Conservation (phyloP, 2,329 filamentous ascomycete genomes). For the Phoma sp. region DNA sequence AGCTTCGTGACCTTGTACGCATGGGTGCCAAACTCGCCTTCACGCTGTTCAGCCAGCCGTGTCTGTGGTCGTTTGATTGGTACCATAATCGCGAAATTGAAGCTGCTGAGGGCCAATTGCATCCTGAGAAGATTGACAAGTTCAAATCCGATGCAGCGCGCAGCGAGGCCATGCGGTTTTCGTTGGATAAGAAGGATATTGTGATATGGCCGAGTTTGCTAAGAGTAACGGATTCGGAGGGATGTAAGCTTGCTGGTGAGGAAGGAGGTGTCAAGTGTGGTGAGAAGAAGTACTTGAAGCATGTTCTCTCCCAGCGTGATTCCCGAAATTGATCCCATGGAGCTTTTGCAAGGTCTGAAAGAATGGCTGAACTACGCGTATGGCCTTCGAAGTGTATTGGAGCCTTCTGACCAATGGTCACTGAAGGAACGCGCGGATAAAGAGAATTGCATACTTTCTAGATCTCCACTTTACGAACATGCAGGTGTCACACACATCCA, state of each 20-base stretch:
- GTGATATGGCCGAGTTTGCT: not conserved
- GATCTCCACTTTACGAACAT: too few species aligned
- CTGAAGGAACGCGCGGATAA: too few species aligned
- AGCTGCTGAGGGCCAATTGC: not conserved
- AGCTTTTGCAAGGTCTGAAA: too few species aligned
- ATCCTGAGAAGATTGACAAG: not conserved
- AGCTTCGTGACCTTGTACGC: not conserved
- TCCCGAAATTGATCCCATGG: too few species aligned
- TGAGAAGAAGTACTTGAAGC: not conserved
- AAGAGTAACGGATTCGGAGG: not conserved
- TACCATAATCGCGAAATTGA: not conserved
- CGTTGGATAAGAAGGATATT: not conserved
- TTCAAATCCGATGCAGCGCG: not conserved
- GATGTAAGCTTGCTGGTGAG: not conserved
- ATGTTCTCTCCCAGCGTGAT: not conserved
- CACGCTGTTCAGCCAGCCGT: not conserved
- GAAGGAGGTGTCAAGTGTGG: not conserved
- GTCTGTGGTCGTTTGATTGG: not conserved
- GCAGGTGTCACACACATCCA: too few species aligned
- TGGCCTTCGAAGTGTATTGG: too few species aligned
- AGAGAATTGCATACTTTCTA: too few species aligned
- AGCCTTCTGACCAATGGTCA: too few species aligned
- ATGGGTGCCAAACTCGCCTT: not conserved
- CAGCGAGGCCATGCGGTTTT: not conserved
- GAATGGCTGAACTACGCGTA: too few species aligned